These are phyloP conservation scores for Clarireedia hainanense DNA, from an alignment of 2,329 filamentous ascomycete species.

Conservation along the genomic window DNA sequence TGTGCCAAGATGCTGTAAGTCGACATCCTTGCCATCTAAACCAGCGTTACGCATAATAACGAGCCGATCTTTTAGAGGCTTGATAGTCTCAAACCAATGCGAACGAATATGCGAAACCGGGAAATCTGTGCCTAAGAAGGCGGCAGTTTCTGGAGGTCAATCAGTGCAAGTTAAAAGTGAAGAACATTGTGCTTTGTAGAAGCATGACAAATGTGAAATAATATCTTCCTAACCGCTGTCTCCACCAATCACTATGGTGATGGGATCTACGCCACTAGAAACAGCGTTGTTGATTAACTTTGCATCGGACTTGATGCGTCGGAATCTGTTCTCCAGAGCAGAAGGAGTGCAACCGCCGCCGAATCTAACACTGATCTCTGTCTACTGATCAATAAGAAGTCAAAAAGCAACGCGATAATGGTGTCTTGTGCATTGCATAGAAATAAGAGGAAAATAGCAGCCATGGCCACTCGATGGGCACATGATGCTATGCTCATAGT, in stretches of 20 bases:
- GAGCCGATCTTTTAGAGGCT: constrained; percentile 2
- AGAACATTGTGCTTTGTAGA: constrained; percentile 3
- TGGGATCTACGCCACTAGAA: constrained; percentile 29
- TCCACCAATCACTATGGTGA: constrained; percentile 24
- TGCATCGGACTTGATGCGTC: constrained; percentile 33
- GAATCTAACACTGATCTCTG: constrained; percentile 18
- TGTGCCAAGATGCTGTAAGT: not conserved
- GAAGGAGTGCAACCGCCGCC: constrained; percentile 30
- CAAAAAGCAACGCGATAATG: not conserved
- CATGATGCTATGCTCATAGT: constrained; percentile 8
- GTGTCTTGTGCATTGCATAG: not conserved
- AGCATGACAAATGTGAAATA: not conserved
- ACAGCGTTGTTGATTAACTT: constrained; percentile 30
- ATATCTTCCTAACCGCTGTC: not conserved
- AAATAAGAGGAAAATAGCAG: not conserved
- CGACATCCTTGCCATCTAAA: constrained; percentile 2
- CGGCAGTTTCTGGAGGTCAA: not conserved
- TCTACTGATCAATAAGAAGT: constrained; percentile 15
- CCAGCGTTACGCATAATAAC: constrained; percentile 1
- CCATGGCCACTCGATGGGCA: not conserved
- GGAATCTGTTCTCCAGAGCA: constrained; percentile 33
- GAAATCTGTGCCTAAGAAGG: not conserved
- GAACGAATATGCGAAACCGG: not conserved
- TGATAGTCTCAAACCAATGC: not conserved
- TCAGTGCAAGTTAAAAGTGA: not conserved